Base-by-base conservation (phyloP, 495 filamentous ascomycete species). In the Aspergillus nidulans region DNA sequence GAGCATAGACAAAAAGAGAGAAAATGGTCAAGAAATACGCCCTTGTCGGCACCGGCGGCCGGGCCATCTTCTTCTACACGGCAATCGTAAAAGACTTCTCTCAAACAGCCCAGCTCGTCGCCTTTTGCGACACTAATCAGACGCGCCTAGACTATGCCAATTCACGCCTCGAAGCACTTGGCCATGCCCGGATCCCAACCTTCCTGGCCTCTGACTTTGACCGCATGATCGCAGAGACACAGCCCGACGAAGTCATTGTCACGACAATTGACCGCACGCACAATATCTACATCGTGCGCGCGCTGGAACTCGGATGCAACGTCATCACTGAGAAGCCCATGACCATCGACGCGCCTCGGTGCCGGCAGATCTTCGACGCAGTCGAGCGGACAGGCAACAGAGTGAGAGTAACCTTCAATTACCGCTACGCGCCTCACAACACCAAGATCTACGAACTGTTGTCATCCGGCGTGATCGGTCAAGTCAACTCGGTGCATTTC, bases 321-420 rank as follows among this genome's bases (percentile, higher is more conserved):
- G 79, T 81, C 4, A 67, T 82, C 39, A 82, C 75, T 15, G 80
- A 84, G 59, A 84, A 84, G 52, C 81, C 81, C 15, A 84, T 84
- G 81, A 81, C 77, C 4, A 72, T 82, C 62, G 79, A 83, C 57
- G 79, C 74, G 7, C 67, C 70, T 15, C 75, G 79, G 18, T 82
- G 79, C 62, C 70, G 68, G 3, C 63, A 66, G 32, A 81, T 83
- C 55, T 55, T 71, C 25, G 59, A 61, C 20, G 63, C 63, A 4
- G 69, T 69, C 8, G 63, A 65, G 13, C 55, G 60, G 4, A 71
- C 69, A 25, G 52, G 61, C 15, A 34, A 51, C 1, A 52, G 61
- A 21, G 53, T 71, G 0, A 58, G 69, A 8, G 69, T 68, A 9
- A 65, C 69, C 2, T 71, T 69, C 55, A 69, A 71, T 54, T 69